These are phyloP conservation scores for Kodamaea kaohsiungensis DNA, from an alignment of 805 yeast genomes.

Conservation along the genomic window DNA sequence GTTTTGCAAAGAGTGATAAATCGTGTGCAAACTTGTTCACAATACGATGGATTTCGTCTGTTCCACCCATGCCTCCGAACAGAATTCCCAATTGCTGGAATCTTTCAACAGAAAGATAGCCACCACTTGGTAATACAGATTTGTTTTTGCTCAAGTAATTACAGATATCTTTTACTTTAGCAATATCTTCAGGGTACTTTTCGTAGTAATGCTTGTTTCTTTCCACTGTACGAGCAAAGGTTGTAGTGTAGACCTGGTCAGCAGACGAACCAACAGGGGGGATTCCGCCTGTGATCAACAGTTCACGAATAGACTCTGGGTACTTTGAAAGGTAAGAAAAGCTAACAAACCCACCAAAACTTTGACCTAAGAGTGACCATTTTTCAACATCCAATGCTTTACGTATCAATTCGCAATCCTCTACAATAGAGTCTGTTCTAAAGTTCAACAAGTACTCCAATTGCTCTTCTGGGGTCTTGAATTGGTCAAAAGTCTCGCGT, in stretches of 20 bases:
- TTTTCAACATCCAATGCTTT: slow-evolving; percentile 33
- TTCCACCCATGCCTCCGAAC: slow-evolving; percentile 54
- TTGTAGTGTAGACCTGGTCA: slow-evolving; percentile 50
- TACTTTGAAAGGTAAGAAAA: slow-evolving; percentile 50
- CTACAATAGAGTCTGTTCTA: slow-evolving; percentile 54
- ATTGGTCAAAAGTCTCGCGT: slow-evolving; percentile 21
- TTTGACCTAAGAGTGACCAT: slow-evolving; percentile 58
- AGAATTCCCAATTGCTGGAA: slow-evolving; percentile 54
- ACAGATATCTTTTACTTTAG: slow-evolving; percentile 38
- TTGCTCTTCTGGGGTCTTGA: slow-evolving; percentile 24
- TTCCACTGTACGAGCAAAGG: slow-evolving; percentile 47
- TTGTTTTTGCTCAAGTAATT: slow-evolving; percentile 28
- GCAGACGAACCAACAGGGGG: slow-evolving; percentile 51
- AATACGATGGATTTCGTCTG: slow-evolving; percentile 47
- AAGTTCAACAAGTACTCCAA: slow-evolving; percentile 45
- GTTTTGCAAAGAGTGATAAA: slow-evolving; percentile 31
- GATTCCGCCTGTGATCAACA: slow-evolving; percentile 57
- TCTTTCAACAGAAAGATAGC: slow-evolving; percentile 48
- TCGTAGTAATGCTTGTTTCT: slow-evolving; percentile 49
- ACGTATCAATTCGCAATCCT: slow-evolving; percentile 52
- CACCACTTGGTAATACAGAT: slow-evolving; percentile 51
- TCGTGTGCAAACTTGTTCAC: slow-evolving; percentile 44
- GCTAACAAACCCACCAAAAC: slow-evolving; percentile 56
- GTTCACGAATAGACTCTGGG: slow-evolving; percentile 43
- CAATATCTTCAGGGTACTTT: slow-evolving; percentile 50